These are phyloP conservation scores for Lachnellula subtilissima DNA, from an alignment of 2,329 filamentous ascomycete species.

Conservation along the genomic window DNA sequence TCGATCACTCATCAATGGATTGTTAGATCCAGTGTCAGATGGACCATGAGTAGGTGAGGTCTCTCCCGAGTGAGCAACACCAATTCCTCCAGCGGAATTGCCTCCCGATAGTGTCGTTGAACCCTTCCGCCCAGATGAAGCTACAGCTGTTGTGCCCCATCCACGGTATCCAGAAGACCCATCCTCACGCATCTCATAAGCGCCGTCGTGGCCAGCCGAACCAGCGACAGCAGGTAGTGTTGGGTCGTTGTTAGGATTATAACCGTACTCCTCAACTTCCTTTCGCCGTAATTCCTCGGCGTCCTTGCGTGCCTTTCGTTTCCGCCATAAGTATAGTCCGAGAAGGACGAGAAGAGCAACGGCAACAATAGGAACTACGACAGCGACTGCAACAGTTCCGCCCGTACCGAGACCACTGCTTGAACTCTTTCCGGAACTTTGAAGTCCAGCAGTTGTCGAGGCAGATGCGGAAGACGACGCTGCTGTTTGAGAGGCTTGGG, in stretches of 20 bases:
- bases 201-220: constrained; percentile 41
- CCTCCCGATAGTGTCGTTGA: constrained; percentile 87
- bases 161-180: constrained; percentile 79
- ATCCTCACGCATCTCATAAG: constrained; percentile 75
- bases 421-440: not conserved
- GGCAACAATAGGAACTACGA: constrained; percentile 86
- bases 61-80: constrained; percentile 67
- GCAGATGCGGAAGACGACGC: constrained; percentile 25
- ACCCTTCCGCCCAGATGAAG: constrained; percentile 71
- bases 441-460: constrained; percentile 17
- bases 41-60: constrained; percentile 61
- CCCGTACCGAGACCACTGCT: constrained; percentile 44
- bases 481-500: constrained; percentile 3
- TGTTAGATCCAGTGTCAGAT: constrained; percentile 67
- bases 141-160: constrained; percentile 75
- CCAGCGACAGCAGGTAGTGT: constrained; percentile 57
- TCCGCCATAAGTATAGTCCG: constrained; percentile 81
- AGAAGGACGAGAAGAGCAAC: constrained; percentile 75
- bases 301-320: constrained; percentile 77
- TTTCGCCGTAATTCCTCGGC: constrained; percentile 86
- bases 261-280: constrained; percentile 95
- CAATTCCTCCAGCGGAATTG: constrained; percentile 45
- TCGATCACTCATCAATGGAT: constrained; percentile 54
- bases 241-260: constrained; percentile 95
- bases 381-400: constrained; percentile 83